Base-by-base conservation (phyloP, 441 rosid genomes). In the Croton laevigatus region DNA sequence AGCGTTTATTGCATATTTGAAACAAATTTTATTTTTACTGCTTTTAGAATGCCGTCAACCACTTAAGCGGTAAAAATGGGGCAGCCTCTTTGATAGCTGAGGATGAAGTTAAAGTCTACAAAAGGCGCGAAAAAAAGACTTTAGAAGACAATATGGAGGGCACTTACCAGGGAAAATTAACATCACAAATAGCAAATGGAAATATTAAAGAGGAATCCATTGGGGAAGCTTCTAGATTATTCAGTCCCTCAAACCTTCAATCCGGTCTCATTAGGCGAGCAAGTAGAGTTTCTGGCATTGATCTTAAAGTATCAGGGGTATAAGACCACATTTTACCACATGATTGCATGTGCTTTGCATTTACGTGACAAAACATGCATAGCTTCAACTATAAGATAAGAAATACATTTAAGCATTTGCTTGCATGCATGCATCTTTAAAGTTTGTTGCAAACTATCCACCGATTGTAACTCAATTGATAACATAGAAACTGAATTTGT, bases 261-360 rank as follows among this genome's bases (percentile, higher is more conserved):
- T 8, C 66, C 49, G 36, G 16, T 20, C 49, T 44, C 8, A 58
- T 37, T 48, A 66, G 49, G 37, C 46, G 20, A 19, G 22, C 66
- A 8, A 38, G 48, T 20, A 20, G 46, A 55, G 32, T 19, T 55
- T 4, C 36, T 34, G 63, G 64, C 54, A 55, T 11, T 12, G 64
- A 63, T 42, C 63, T 45, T 42, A 65, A 37, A 37, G 42, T 70
- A 72, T 59, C 64, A 65, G 57, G 22, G 65, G 59, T 72, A 58
- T 16, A 11, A 23, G 10, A 58, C 14, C 20, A 54, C 22, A 68
- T 34, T 46, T 59, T 69, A 45, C 27, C 3, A 55, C 8, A 10
- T 20, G 22, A 54, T 55, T 38, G 22, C 38, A 23, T 23, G 23
- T 59, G 58, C 55, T 32, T 40, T 12, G 53, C 48, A 13, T 51